These are phyloP conservation scores for Carallia pectinifolia DNA, from an alignment of 345 rosid species.

Conservation along the genomic window DNA sequence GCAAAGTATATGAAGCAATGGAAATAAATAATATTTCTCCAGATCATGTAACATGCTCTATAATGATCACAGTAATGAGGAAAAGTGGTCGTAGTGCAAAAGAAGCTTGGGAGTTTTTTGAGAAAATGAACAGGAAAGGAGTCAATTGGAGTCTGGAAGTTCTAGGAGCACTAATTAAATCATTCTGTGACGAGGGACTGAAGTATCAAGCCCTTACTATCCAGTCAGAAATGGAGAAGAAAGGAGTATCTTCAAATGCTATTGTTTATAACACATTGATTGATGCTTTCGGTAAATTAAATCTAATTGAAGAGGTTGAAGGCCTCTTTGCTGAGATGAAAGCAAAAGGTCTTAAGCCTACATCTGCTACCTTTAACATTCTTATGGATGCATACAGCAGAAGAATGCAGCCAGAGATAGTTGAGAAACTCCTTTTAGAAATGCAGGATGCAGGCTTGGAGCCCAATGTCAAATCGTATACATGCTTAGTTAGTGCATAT, in stretches of 20 bases:
- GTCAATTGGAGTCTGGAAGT: conserved; percentile 72
- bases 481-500: conserved; percentile 75
- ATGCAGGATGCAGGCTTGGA: conserved; percentile 62
- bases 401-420: conserved; percentile 86
- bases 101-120: conserved; percentile 75
- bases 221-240: conserved; percentile 83
- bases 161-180: conserved; percentile 64
- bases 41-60: conserved; percentile 72
- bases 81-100: conserved; percentile 62
- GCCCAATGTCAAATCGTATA: conserved; percentile 65
- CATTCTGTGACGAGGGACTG: conserved; percentile 84
- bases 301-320: conserved; percentile 79
- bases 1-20: conserved; percentile 63
- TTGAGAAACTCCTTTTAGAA: conserved; percentile 63
- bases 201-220: conserved; percentile 75
- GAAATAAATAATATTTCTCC: conserved; percentile 53
- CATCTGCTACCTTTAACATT: conserved; percentile 60
- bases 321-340: conserved; percentile 77
- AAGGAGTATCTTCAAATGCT: conserved; percentile 61
- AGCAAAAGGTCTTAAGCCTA: conserved; percentile 58
- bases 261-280: conserved; percentile 71
- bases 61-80: conserved; percentile 74
- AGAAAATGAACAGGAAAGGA: conserved; percentile 72
- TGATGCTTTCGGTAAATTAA: conserved; percentile 73
- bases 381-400: conserved; percentile 82